Evolutionary conservation across 2,329 filamentous ascomycete species (phyloP).

Genomic region (Xylariaceae sp.): DNA sequence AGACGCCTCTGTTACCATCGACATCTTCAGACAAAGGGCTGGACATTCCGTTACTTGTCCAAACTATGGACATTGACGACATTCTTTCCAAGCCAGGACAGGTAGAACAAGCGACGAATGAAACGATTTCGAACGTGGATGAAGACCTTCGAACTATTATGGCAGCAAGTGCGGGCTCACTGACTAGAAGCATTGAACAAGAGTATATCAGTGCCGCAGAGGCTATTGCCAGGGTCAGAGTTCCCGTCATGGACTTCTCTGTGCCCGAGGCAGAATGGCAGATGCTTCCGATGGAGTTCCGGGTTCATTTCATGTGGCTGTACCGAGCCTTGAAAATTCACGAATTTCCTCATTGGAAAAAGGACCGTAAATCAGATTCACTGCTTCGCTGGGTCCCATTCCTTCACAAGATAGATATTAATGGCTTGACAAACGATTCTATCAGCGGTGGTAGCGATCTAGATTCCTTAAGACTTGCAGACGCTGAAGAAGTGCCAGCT

Average conservation of each 20-base stretch:
- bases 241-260: conserved; percentile 30
- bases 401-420: conserved; percentile 12
- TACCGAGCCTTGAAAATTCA: conserved; percentile 2
- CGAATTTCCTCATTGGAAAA: conserved; percentile 17
- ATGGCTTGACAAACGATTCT: conserved; percentile 20
- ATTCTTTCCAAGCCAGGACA: conserved; percentile 2
- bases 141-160: conserved; percentile 17
- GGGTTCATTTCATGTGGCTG: conserved; percentile 21
- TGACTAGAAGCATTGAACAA: conserved; percentile 25
- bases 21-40: conserved; percentile 2
- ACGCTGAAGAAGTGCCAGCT: conserved; percentile 16
- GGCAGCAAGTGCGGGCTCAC: conserved; percentile 12
- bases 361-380: conserved; percentile 14
- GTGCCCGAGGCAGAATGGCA: conserved; percentile 26
- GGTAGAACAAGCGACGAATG: not conserved
- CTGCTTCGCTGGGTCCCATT: conserved; percentile 30
- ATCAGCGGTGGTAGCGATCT: conserved; percentile 15
- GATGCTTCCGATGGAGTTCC: conserved; percentile 8
- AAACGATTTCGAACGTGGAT: conserved; percentile 7
- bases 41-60: conserved; percentile 11
- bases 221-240: conserved; percentile 27
- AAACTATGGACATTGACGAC: conserved; percentile 20
- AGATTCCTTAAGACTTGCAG: not conserved
- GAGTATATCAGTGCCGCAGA: conserved; percentile 26
- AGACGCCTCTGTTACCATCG: conserved; percentile 26